Evolutionary conservation across 352 stramenopile genomes (phyloP).

Genomic region (Pythium oligandrum): DNA sequence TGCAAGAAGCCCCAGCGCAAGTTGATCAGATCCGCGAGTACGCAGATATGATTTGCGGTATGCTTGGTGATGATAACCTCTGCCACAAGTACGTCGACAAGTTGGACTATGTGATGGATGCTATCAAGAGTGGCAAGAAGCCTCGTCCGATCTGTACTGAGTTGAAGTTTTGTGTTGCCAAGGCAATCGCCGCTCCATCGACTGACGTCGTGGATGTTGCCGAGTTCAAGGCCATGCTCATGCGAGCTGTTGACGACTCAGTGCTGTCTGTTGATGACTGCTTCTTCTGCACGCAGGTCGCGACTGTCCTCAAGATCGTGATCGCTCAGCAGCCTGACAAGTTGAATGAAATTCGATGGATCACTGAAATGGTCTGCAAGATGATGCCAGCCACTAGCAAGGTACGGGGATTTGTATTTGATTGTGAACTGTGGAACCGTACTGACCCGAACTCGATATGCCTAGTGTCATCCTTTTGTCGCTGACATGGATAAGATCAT

Average conservation of each 20-base stretch:
- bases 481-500: conserved; percentile 56
- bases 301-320: conserved; percentile 43
- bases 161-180: conserved; percentile 52
- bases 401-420: conserved; percentile 21
- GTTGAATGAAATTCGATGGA: conserved; percentile 53
- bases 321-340: conserved; percentile 48
- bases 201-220: not conserved
- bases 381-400: conserved; percentile 53
- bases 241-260: conserved; percentile 14
- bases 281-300: conserved; percentile 72
- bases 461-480: conserved; percentile 58
- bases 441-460: not conserved
- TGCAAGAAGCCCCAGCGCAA: conserved; percentile 50
- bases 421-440: not conserved
- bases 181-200: not conserved
- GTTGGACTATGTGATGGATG: conserved; percentile 60
- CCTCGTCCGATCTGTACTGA: conserved; percentile 52
- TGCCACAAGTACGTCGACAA: conserved; percentile 71
- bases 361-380: conserved; percentile 56
- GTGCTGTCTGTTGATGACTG: conserved; percentile 41
- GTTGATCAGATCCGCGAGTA: conserved; percentile 54
- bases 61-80: conserved; percentile 50
- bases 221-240: not conserved
- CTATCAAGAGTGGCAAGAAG: conserved; percentile 57
- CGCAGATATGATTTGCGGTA: conserved; percentile 71